Evolutionary conservation across 179 eudicot genomes (phyloP), one percentile per base, ranked within the genome.

Genomic region (Vitellaria paradoxa): DNA sequence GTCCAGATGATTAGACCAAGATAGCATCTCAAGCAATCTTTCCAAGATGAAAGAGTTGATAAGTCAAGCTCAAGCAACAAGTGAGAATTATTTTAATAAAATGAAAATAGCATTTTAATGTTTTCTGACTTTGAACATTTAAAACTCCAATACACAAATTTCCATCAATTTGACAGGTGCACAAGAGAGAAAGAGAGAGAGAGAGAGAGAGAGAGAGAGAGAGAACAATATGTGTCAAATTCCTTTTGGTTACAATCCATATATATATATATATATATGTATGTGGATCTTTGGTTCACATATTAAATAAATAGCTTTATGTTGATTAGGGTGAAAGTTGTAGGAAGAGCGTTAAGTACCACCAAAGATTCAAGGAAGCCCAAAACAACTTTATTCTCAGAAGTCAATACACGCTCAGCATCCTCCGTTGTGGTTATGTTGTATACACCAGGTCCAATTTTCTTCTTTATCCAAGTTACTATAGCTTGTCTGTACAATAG

Each of bases 391-490:
- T 84, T 91, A 68, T 73, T 60, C 75, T 84, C 91, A 74, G 89
- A 78, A 7, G 85, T 83, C 78, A 89, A 76, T 72, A 91, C 62
- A 66, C 68, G 86, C 82, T 86, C 91, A 7, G 92, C 94, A 50
- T 91, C 89, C 72, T 89, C 90, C n/a, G 77, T 70, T 2, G 92
- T 86, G 17, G 88, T 87, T 66, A 90, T 79, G 77, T 89, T 90
- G 82, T 77, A 78, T n/a, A 87, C 80, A 63, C 91, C 91, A 49
- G 94, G 94, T 67, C 94, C 92, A 6, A 75, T 89, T 83, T 89
- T 89, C 89, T 90, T 90, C 83, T 79, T 90, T 69, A 90, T 85
- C 94, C 94, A 90, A 60, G 94, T 78, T 12, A 90, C 83, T 17
- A 90, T 90, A 4, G 72, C 92, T 49, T 89, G 91, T 78, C 94